phyloP scores from a whole-genome alignment of 441 rosid genomes.

The Bocquillonia castaneifolia region DNA sequence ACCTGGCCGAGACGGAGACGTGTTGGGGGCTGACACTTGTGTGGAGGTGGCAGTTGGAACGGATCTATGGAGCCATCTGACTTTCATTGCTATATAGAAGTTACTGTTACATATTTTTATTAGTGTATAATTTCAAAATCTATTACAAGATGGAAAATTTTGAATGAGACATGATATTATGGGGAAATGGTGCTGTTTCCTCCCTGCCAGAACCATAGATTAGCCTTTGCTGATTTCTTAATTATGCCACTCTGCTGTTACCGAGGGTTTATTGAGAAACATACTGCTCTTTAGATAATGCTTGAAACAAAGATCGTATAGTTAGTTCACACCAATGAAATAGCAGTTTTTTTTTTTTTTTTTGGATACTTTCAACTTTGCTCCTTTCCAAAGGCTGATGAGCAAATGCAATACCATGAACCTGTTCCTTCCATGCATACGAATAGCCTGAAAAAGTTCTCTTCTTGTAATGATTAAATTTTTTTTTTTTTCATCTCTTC shows the following conservation, averaged over 20 bases:
- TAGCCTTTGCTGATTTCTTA: conserved; percentile 13
- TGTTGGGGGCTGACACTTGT: neutral
- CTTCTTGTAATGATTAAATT: too few species aligned
- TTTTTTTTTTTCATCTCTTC: too few species aligned
- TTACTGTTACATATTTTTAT: neutral
- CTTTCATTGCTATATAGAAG: neutral
- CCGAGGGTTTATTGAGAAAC: neutral
- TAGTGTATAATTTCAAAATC: conserved; percentile 2
- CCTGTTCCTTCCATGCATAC: too few species aligned
- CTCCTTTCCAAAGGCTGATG: too few species aligned
- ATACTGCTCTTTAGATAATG: neutral
- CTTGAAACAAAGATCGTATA: too few species aligned
- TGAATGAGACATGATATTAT: neutral
- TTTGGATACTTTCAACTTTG: too few species aligned
- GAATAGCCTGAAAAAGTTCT: too few species aligned
- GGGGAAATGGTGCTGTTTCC: neutral
- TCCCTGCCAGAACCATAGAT: conserved; percentile 10
- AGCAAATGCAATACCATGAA: too few species aligned
- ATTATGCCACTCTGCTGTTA: neutral
- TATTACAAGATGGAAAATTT: conserved; percentile 10
- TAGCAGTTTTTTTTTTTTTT: too few species aligned
- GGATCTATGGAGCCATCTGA: neutral
- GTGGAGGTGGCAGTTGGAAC: neutral
- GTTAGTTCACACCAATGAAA: too few species aligned
- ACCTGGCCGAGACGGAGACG: neutral